Base-by-base conservation (phyloP, 2,329 filamentous ascomycete species). In the Fusarium buxicola region DNA sequence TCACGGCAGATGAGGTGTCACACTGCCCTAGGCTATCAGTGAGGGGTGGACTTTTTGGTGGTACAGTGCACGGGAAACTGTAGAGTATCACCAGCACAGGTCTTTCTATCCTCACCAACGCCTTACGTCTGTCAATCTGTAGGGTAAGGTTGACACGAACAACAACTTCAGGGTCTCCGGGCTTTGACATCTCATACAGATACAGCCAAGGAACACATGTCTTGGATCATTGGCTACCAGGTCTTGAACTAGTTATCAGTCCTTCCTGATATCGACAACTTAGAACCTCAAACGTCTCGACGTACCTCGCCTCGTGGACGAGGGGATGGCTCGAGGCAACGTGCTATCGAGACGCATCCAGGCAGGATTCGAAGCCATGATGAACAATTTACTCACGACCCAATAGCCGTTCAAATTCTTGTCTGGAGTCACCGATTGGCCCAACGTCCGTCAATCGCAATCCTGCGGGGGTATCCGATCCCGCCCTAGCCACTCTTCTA, bases 391-490 rank as follows among this genome's bases (percentile, higher is more conserved):
- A 57, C 41, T 50, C 52, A 59, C 39, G 50, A 62, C 52, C 72
- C 72, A 74, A 74, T 74, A 55, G 56, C 39, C 45, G 43, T 52
- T 45, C 50, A 50, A 60, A 53, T 47, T 41, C 41, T 51, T 58
- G 51, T 46, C 47, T 64, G 18, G 48, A 46, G 56, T 46, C 49
- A 31, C 50, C 62, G 46, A 74, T 74, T 74, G 72, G 72, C 60
- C 62, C 58, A 45, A 51, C 43, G 35, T 55, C 67, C 58, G 62
- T 73, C 70, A 72, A 73, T 71, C 68, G 65, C 49, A 69, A 65
- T 65, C 52, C 59, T 66, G 68, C 62, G 62, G 66, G 68, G 66
- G 60, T 59, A 70, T 49, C 55, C 55, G 53, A 61, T 61, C 52
- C 57, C 41, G 58, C 53, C 58, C 54, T 58, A 57, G 51, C 21